These are phyloP conservation scores for Leishmania gerbilli DNA, from an alignment of 208 protist species.

Conservation along the genomic window DNA sequence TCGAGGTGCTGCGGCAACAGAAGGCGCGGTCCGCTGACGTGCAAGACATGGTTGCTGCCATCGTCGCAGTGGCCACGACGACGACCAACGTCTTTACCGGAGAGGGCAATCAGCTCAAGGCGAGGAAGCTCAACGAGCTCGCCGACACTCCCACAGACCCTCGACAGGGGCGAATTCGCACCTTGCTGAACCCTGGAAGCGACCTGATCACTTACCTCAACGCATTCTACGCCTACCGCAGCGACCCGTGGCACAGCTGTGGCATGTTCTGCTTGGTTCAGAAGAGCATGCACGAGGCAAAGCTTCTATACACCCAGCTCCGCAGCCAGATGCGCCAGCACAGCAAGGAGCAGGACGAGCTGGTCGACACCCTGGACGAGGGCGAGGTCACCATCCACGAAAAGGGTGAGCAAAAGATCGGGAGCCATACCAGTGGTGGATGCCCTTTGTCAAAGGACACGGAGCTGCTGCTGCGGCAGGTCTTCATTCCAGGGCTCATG, in stretches of 20 bases:
- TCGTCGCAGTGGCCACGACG: conserved; percentile 74
- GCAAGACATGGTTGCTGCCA: conserved; percentile 49
- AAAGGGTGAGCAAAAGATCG: background rate
- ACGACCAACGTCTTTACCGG: conserved; percentile 84
- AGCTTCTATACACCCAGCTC: conserved; percentile 72
- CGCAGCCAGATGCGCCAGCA: conserved; percentile 36
- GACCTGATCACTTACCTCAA: conserved; percentile 84
- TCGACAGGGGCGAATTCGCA: conserved; percentile 45
- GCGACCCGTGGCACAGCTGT: conserved; percentile 40
- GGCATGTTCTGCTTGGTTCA: conserved; percentile 76
- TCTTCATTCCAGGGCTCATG: conserved; percentile 87
- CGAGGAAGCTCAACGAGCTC: conserved; percentile 42
- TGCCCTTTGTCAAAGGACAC: conserved; percentile 35
- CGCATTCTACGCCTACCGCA: conserved; percentile 69
- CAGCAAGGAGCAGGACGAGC: conserved; percentile 30
- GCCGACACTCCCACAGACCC: conserved; percentile 35
- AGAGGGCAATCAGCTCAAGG: conserved; percentile 82
- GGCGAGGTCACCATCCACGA: conserved; percentile 42
- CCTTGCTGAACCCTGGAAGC: conserved; percentile 81
- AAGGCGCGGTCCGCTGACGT: conserved; percentile 15
- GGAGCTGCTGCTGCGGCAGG: conserved; percentile 74
- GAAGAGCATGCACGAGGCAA: conserved; percentile 84
- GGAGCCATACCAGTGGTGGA: background rate
- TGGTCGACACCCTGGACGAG: conserved; percentile 70
- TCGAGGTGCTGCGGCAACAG: conserved; percentile 47